Conservation (phyloP, 768 basidiomycete species). For the Termitomyces sp. region DNA sequence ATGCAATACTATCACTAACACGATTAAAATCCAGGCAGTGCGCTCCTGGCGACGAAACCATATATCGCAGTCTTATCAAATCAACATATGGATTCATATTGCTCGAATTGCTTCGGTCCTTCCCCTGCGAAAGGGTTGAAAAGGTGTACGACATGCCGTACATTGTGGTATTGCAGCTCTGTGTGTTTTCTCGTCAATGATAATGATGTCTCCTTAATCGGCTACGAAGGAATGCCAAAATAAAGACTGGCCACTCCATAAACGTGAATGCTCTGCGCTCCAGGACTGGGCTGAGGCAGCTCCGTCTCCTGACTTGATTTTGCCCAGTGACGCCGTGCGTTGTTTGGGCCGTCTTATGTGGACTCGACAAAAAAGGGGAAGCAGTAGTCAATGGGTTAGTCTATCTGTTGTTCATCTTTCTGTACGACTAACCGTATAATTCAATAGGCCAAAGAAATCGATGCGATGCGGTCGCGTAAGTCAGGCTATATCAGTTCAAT, state of each 20-base stretch:
- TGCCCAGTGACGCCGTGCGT: slow-evolving; percentile 77
- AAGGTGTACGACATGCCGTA: slow-evolving; percentile 70
- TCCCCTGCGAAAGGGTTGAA: slow-evolving; percentile 38
- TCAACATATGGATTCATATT: slow-evolving; percentile 51
- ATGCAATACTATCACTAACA: not conserved
- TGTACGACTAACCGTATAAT: not conserved
- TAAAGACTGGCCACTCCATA: slow-evolving; percentile 70
- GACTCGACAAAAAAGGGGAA: slow-evolving; percentile 50
- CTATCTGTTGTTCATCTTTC: not conserved
- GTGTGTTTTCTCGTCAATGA: slow-evolving; percentile 34
- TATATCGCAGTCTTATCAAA: slow-evolving; percentile 63
- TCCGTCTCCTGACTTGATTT: slow-evolving; percentile 35
- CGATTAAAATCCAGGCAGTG: slow-evolving; percentile 39
- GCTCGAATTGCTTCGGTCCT: slow-evolving; percentile 58
- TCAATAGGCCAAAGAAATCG: slow-evolving; percentile 55
- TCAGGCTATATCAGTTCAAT: not conserved
- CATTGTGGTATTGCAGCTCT: slow-evolving; percentile 68
- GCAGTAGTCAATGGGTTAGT: slow-evolving; percentile 53
- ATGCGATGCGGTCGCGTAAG: slow-evolving; percentile 70
- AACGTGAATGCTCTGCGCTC: slow-evolving; percentile 71
- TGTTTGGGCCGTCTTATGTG: slow-evolving; percentile 75
- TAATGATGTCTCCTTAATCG: not conserved
- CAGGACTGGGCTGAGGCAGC: slow-evolving; percentile 48
- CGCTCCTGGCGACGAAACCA: slow-evolving; percentile 53
- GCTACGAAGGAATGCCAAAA: slow-evolving; percentile 57